Base-by-base conservation (phyloP, 2,329 filamentous ascomycete species). In the Penicillium glabrum region DNA sequence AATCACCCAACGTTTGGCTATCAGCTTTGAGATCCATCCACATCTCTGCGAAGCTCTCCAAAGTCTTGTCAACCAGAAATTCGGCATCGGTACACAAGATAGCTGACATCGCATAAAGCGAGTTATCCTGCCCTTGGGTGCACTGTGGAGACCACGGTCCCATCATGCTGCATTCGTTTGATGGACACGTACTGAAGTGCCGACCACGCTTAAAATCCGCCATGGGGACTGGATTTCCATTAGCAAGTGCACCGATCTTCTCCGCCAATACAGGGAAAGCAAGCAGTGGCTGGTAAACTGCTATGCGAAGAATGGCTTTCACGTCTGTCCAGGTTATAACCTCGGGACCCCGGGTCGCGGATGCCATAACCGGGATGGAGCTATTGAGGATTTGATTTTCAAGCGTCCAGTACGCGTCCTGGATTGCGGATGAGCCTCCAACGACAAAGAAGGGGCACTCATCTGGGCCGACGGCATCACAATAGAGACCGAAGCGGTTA, bases 281-380 rank as follows among this genome's bases (percentile, higher is more conserved):
- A 7, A 61, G 45, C 2, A 73, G 46, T 1, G 72, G 73, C 19
- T 73, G 67, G 31, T 75, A 75, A 14, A 75, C 47, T 3, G 71
- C 63, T 19, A 69, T 52, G 3, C 70, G 69, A 7, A 70, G 56
- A 19, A 74, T 54, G 3, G 41, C 57, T 45, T 71, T 73, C 31
- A 75, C 26, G 51, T 75, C 73, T 1, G 67, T 70, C 67, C 69
- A 74, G 1, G 72, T 75, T 1, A 73, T 63, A 6, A 75, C 64
- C 41, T 75, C 73, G 1, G 73, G 72, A 1, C 72, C 73, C 1
- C 64, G 68, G 1, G 51, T 63, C 0, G 41, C 21, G 13, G 70
- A 70, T 10, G 72, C 67, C 11, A 63, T 58, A 1, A 74, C 72
- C 0, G 72, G 64, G 2, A 75, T 45, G 0, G 73, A 69, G 0